These are phyloP conservation scores for Ophiostoma fasciatum DNA, from an alignment of 2,329 filamentous ascomycete species.

Conservation along the genomic window DNA sequence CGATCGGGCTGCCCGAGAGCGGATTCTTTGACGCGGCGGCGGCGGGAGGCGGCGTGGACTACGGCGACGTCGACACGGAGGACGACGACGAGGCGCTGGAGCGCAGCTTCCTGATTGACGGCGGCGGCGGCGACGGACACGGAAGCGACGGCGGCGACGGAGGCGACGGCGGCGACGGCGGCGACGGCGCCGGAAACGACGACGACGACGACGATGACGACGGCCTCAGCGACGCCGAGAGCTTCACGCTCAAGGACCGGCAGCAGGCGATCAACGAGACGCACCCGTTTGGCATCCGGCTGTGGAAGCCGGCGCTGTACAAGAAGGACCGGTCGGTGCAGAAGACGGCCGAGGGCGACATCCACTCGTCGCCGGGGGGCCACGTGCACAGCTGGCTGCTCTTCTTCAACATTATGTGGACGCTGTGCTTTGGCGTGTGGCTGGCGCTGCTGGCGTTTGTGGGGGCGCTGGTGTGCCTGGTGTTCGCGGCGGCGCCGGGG, in stretches of 20 bases:
- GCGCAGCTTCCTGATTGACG: conserved; percentile 6
- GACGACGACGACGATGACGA: conserved; percentile 51
- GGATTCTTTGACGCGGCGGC: not conserved
- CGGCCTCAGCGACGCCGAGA: conserved; percentile 80
- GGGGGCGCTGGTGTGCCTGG: conserved; percentile 63
- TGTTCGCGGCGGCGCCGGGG: conserved; percentile 66
- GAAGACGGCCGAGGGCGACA: conserved; percentile 89
- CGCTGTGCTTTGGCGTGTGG: conserved; percentile 91
- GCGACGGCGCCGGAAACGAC: conserved; percentile 24
- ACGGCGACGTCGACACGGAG: not conserved
- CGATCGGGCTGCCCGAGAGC: not conserved
- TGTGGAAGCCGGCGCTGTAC: conserved; percentile 97
- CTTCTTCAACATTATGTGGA: conserved; percentile 84
- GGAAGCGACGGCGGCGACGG: conserved; percentile 21
- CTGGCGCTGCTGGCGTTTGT: conserved; percentile 61
- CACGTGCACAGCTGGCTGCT: conserved; percentile 73
- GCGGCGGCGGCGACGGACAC: conserved; percentile 23
- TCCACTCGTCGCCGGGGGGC: conserved; percentile 85
- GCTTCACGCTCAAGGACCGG: conserved; percentile 92
- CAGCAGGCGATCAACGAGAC: conserved; percentile 98
- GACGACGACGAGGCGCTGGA: conserved; percentile 5
- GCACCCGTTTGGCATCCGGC: conserved; percentile 94
- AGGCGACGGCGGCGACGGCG: conserved; percentile 21
- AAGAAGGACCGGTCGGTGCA: conserved; percentile 96
- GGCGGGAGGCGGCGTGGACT: not conserved